Percentiles rank a stretch among this genome's conserved stretches.
Conservation (phyloP, 192 early-diverging fungal species). For the Neocallimastix lanati region DNA sequence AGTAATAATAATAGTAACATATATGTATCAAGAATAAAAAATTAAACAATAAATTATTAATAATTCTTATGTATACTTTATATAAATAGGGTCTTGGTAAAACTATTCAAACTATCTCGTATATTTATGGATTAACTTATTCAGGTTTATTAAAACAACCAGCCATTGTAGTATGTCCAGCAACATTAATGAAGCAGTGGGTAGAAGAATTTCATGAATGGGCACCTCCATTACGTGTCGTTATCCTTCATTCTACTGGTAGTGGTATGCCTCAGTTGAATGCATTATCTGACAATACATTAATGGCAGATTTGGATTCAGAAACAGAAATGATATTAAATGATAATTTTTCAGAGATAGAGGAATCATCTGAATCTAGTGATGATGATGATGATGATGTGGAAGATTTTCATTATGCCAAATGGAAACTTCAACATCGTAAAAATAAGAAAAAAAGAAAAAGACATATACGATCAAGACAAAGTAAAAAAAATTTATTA, state of each 20-base stretch:
- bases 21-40: too few relatives aligned
- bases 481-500: background rate
- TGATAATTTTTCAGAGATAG: constrained; percentile 5
- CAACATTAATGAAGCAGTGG: constrained; percentile 66
- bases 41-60: too few relatives aligned
- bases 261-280: constrained; percentile 30
- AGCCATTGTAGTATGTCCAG: constrained; percentile 49
- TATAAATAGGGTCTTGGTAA: constrained; percentile 67
- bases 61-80: too few relatives aligned
- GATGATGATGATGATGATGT: constrained; percentile 4
- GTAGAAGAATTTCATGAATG: constrained; percentile 62
- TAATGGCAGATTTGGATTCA: background rate
- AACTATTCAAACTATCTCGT: constrained; percentile 75
- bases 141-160: constrained; percentile 42
- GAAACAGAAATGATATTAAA: background rate
- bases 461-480: background rate
- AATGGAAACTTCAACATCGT: background rate
- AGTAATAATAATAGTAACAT: too few relatives aligned
- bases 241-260: constrained; percentile 73
- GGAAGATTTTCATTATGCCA: background rate
- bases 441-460: background rate
- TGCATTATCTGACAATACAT: background rate
- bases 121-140: constrained; percentile 58
- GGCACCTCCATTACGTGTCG: constrained; percentile 75
- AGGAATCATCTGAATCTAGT: constrained; percentile 8